A percentile compares a stretch with the other conserved stretches of the same genome.
These are phyloP conservation scores for Boletus speciosus DNA, from an alignment of 768 basidiomycete species.

Conservation along the genomic window DNA sequence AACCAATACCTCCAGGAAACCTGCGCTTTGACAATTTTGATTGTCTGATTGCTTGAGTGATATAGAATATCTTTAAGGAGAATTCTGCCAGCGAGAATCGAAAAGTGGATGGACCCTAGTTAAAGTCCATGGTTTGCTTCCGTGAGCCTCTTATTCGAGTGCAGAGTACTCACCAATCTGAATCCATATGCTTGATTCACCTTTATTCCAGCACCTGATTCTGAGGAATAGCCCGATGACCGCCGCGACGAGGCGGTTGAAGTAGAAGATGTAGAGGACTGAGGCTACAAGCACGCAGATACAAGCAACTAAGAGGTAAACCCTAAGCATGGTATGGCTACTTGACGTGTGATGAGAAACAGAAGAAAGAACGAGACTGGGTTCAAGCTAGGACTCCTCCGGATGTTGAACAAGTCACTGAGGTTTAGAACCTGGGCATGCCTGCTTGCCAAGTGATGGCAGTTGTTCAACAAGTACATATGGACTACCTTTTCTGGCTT, in stretches of 20 bases:
- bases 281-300: slow-evolving; percentile 52
- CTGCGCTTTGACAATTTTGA: slow-evolving; percentile 79
- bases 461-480: background rate
- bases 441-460: background rate
- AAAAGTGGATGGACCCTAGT: slow-evolving; percentile 87
- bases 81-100: slow-evolving; percentile 81
- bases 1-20: slow-evolving; percentile 96
- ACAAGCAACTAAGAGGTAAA: slow-evolving; percentile 60
- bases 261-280: slow-evolving; percentile 83
- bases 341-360: background rate
- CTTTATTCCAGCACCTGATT: slow-evolving; percentile 73
- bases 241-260: slow-evolving; percentile 79
- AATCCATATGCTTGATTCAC: slow-evolving; percentile 76
- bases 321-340: slow-evolving; percentile 47
- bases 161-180: slow-evolving; percentile 58
- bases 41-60: slow-evolving; percentile 88
- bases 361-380: background rate
- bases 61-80: slow-evolving; percentile 86
- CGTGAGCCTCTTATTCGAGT: background rate
- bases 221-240: slow-evolving; percentile 65
- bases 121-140: background rate
- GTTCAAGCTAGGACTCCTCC: background rate
- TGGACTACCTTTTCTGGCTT: background rate
- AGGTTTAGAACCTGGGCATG: slow-evolving; percentile 6
- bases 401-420: background rate